Conservation (phyloP, 129 eudicot genomes). For the Heracleum sosnowskyi region DNA sequence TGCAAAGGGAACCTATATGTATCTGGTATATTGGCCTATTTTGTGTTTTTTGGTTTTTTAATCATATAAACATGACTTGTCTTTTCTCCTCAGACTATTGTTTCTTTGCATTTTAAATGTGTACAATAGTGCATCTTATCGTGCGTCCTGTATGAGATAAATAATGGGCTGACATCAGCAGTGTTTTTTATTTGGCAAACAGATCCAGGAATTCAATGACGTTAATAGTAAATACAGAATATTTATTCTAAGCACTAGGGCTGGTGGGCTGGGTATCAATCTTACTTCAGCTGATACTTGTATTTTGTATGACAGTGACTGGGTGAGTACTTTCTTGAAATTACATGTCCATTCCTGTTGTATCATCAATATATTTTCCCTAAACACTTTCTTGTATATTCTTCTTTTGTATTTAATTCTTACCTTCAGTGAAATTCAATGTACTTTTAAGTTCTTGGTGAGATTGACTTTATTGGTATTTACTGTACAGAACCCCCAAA, state of each 20-base stretch:
- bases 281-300: constrained; percentile 97
- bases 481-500: constrained; percentile 87
- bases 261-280: constrained; percentile 98
- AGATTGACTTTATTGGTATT: constrained; percentile 6
- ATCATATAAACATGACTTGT: neutral
- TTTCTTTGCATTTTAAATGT: too few relatives aligned
- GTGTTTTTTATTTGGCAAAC: constrained; percentile 15
- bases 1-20: neutral
- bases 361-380: neutral
- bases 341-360: neutral
- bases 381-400: neutral
- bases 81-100: neutral
- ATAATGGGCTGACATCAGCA: neutral
- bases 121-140: too few relatives aligned
- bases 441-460: constrained; percentile 1
- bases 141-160: neutral
- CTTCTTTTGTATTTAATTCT: neutral
- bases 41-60: neutral
- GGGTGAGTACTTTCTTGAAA: constrained; percentile 45
- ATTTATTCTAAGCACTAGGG: constrained; percentile 91
- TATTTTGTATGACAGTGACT: constrained; percentile 90
- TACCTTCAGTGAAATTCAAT: neutral
- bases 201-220: constrained; percentile 90
- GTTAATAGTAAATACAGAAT: constrained; percentile 45
- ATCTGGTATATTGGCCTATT: neutral